Conservation (phyloP, 805 yeast species). For the Tetrapisispora namnaoensis region DNA sequence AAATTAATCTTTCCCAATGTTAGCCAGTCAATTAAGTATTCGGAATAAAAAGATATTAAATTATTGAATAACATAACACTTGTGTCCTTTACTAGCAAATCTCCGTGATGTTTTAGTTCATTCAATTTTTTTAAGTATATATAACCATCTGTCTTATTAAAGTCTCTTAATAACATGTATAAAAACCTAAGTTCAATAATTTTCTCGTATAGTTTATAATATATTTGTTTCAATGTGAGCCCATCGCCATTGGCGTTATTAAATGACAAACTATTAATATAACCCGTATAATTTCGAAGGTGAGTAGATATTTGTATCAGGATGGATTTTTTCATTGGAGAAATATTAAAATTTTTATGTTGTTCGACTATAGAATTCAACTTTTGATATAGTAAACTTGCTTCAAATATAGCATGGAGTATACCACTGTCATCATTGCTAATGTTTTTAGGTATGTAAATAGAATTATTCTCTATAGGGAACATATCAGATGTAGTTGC, state of each 20-base stretch:
- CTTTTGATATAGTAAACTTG: constrained; percentile 54
- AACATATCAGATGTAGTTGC: constrained; percentile 55
- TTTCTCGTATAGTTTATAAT: constrained; percentile 38
- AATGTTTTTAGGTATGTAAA: constrained; percentile 41
- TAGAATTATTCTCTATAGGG: constrained; percentile 32
- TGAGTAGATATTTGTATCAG: constrained; percentile 36
- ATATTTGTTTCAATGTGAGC: constrained; percentile 23
- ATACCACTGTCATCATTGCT: constrained; percentile 49
- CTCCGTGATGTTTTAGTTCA: constrained; percentile 53
- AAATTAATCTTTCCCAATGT: constrained; percentile 52
- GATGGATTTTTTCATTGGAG: constrained; percentile 58
- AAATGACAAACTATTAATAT: constrained; percentile 38
- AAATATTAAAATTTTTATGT: constrained; percentile 24
- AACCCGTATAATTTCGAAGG: constrained; percentile 34
- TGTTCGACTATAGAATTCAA: constrained; percentile 30
- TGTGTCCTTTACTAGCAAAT: constrained; percentile 37
- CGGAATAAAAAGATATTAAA: constrained; percentile 50
- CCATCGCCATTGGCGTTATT: constrained; percentile 16
- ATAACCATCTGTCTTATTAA: constrained; percentile 33
- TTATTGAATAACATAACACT: constrained; percentile 37
- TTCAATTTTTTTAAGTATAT: constrained; percentile 46
- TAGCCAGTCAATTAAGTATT: constrained; percentile 57
- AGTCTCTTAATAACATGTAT: constrained; percentile 33
- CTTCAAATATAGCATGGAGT: constrained; percentile 52
- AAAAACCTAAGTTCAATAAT: constrained; percentile 51